Evolutionary conservation across 345 rosid genomes (phyloP), one percentile per base, ranked within the genome.

Genomic region (Brassica carinata): DNA sequence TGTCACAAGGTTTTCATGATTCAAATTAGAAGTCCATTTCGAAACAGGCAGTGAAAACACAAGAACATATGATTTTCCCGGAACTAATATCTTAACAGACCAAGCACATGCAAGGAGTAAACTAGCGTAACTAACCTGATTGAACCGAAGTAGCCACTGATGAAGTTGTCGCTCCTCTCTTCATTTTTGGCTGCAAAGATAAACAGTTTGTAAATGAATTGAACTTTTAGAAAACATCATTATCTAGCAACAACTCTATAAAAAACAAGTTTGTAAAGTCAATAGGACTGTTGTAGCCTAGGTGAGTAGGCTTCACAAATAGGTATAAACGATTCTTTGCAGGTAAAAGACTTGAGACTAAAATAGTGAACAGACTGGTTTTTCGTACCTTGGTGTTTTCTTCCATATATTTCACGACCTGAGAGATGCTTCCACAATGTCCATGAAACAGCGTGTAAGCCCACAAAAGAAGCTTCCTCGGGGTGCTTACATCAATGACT

Each of bases 401-500:
- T 85, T 96, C 99, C 82, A 97, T 91, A 79, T 90, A 86, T 81
- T 89, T 96, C 67, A 96, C 86, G 74, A 88, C 99, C 26, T 71
- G 81, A 1, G 97, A 88, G 69, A 96, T 92, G 85, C 82, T 92
- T 59, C 93, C 87, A 86, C 82, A 89, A 38, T 85, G 90, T 71
- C 98, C 97, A 68, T 89, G 90, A 87, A 87, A 71, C 65, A 96
- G 71, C 0, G 87, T 85, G 85, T 91, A 93, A 64, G 98, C 96
- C 99, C 99, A 96, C 88, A 90, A 80, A 78, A 92, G 92, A 83
- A 96, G 91, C 87, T 93, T 96, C 89, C 98, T 90, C 17, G 93
- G 98, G 82, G 86, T 79, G 89, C 97, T 93, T 69, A 93, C 63
- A 83, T 96, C 98, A 70, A 96, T 86, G 86, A 82, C 77, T 84